Percentiles rank a stretch among this genome's conserved stretches.
Conservation (phyloP, 371 early-diverging fungal genomes). For the Chytridium lagenaria region DNA sequence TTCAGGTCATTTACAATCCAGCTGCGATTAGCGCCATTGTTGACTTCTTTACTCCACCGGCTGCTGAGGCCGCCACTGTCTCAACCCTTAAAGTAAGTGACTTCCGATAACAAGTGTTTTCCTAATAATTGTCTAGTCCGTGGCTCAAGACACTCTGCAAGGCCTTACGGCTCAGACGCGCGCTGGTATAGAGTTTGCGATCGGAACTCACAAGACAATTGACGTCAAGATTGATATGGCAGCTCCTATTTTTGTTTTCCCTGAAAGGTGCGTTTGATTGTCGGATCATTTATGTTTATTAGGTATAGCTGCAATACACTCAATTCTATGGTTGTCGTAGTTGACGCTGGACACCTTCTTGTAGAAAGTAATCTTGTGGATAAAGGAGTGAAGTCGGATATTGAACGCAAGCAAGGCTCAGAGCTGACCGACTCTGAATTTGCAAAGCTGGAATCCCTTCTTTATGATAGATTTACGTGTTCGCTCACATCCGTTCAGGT, state of each 20-base stretch:
- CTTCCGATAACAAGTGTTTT: neutral
- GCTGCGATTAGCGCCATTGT: constrained; percentile 73
- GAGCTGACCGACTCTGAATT: constrained; percentile 71
- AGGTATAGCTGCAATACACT: constrained; percentile 67
- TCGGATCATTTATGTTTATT: neutral
- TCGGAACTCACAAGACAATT: constrained; percentile 87
- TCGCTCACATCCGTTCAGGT: constrained; percentile 84
- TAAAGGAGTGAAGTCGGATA: constrained; percentile 67
- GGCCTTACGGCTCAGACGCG: constrained; percentile 89
- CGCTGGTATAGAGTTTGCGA: constrained; percentile 79
- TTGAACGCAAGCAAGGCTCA: constrained; percentile 70
- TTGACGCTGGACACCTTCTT: constrained; percentile 93
- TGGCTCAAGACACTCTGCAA: constrained; percentile 89
- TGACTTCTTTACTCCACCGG: constrained; percentile 86
- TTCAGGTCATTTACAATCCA: constrained; percentile 91
- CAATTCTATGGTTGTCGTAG: constrained; percentile 65
- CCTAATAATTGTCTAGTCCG: constrained; percentile 49
- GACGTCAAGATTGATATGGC: constrained; percentile 94
- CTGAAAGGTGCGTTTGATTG: constrained; percentile 69
- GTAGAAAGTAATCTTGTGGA: constrained; percentile 84
- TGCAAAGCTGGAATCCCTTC: constrained; percentile 72
- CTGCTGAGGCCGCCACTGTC: constrained; percentile 76
- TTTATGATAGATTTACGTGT: constrained; percentile 92
- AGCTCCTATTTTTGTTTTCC: constrained; percentile 96
- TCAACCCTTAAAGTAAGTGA: constrained; percentile 38